Evolutionary conservation across 495 filamentous ascomycete species (phyloP), one percentile per base, ranked within the genome.

Genomic region (Aspergillus baeticus): DNA sequence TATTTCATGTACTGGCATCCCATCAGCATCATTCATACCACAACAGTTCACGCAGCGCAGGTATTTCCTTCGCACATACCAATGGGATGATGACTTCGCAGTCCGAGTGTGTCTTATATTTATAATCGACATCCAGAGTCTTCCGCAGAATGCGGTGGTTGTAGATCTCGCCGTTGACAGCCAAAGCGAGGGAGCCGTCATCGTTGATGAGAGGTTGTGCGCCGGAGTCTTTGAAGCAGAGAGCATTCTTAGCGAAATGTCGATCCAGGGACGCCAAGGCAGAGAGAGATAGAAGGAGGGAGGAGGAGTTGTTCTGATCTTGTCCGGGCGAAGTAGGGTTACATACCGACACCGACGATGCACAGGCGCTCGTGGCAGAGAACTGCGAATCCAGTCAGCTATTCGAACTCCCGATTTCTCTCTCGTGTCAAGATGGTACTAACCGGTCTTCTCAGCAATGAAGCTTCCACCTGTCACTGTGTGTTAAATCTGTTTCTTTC

Each of bases 131-230:
- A 73, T 89, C 89, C 66, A 97, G 73, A 57, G 75, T 77, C 75
- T 96, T 97, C 60, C 94, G 86, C 61, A 98, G 77, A 61, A 96
- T 83, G 59, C 92, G 86, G 76, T 98, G 94, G 84, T 98, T 98
- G 81, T 98, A 98, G 71, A 98, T 98, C 74, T 98, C 94, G 74
- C 94, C 94, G 75, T 98, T 98, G 85, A 97, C 94, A 55, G 94
- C 94, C 46, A 98, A 83, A 54, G 91, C 86, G 60, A 98, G 85
- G 58, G 82, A 87, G 51, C 84, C 87, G 67, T 96, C 92, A 50
- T 91, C 85, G 79, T 89, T 98, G 73, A 94, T 86, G 43, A 98
- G 82, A 47, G 94, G 94, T 74, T 98, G 94, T 36, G 94, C 94
- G 65, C 94, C 94, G 65, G 86, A 89, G 74, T 96, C 94, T 96